phyloP scores from a whole-genome alignment of 495 filamentous ascomycete species.

The Aspergillus heteromorphus region DNA sequence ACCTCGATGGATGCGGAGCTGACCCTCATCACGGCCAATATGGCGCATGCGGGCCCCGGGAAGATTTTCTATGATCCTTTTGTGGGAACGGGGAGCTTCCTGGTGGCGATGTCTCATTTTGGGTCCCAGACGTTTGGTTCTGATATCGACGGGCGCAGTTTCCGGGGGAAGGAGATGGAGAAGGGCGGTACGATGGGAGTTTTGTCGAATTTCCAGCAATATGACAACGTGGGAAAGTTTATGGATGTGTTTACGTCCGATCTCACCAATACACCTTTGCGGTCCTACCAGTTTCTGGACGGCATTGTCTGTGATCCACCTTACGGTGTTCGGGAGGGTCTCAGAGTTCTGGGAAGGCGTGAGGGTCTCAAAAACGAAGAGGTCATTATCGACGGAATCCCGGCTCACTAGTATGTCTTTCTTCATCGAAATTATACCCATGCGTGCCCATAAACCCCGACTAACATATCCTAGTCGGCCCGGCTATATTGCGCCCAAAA shows the following conservation, averaged over 20 bases:
- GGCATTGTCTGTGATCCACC: slow-evolving; percentile 96
- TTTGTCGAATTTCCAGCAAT: slow-evolving; percentile 76
- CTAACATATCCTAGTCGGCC: slow-evolving; percentile 49
- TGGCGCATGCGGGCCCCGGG: slow-evolving; percentile 73
- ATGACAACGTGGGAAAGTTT: slow-evolving; percentile 58
- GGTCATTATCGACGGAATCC: slow-evolving; percentile 63
- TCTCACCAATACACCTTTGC: slow-evolving; percentile 80
- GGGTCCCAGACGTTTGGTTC: slow-evolving; percentile 74
- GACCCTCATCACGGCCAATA: slow-evolving; percentile 85
- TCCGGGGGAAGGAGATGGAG: slow-evolving; percentile 62
- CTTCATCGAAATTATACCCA: not conserved
- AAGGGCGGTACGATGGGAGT: slow-evolving; percentile 47
- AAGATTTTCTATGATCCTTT: slow-evolving; percentile 92
- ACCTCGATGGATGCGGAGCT: slow-evolving; percentile 97
- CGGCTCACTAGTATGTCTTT: slow-evolving; percentile 59
- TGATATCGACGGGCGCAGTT: slow-evolving; percentile 87
- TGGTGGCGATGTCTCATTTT: slow-evolving; percentile 81
- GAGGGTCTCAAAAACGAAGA: slow-evolving; percentile 58
- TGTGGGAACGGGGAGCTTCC: slow-evolving; percentile 88
- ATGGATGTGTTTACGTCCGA: slow-evolving; percentile 80
- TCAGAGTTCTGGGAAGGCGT: slow-evolving; percentile 76
- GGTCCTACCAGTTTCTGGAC: slow-evolving; percentile 59
- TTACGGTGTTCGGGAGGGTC: slow-evolving; percentile 92
- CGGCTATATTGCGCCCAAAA: slow-evolving; percentile 83
- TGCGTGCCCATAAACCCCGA: not conserved